phyloP scores from a whole-genome alignment of 805 yeast species.

The Komagataella pseudopastoris region DNA sequence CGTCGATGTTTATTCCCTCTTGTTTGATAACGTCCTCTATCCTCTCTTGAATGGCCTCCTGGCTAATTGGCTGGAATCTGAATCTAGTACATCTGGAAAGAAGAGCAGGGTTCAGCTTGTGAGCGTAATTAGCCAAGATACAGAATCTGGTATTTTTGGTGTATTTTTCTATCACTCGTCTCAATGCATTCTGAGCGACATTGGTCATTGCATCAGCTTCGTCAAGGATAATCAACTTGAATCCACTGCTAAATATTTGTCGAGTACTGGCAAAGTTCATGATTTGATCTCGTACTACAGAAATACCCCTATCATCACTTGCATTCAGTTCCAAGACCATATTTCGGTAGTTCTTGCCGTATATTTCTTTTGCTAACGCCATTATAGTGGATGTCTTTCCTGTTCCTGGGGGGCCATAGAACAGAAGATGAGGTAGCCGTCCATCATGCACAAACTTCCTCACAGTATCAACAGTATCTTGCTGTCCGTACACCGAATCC shows the following conservation, averaged over 20 bases:
- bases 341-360: conserved; percentile 67
- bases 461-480: conserved; percentile 73
- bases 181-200: conserved; percentile 72
- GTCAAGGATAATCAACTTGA: conserved; percentile 83
- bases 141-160: conserved; percentile 93
- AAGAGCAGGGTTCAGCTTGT: conserved; percentile 89
- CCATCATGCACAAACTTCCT: conserved; percentile 75
- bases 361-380: conserved; percentile 78
- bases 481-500: conserved; percentile 87
- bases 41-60: conserved; percentile 54
- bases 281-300: conserved; percentile 94
- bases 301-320: conserved; percentile 94
- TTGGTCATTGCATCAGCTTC: conserved; percentile 95
- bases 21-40: conserved; percentile 52
- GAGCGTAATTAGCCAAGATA: conserved; percentile 90
- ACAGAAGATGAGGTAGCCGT: conserved; percentile 78
- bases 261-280: conserved; percentile 92
- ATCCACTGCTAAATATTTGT: conserved; percentile 80
- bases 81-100: conserved; percentile 91
- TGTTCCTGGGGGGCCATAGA: conserved; percentile 94
- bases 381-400: conserved; percentile 85
- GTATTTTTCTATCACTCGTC: conserved; percentile 82
- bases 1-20: conserved; percentile 47
- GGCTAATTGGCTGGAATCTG: conserved; percentile 73
- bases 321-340: conserved; percentile 95